Evolutionary conservation across 768 basidiomycete species (phyloP), one percentile per base, ranked within the genome.

Genomic region (Tylopilus subfusipes): DNA sequence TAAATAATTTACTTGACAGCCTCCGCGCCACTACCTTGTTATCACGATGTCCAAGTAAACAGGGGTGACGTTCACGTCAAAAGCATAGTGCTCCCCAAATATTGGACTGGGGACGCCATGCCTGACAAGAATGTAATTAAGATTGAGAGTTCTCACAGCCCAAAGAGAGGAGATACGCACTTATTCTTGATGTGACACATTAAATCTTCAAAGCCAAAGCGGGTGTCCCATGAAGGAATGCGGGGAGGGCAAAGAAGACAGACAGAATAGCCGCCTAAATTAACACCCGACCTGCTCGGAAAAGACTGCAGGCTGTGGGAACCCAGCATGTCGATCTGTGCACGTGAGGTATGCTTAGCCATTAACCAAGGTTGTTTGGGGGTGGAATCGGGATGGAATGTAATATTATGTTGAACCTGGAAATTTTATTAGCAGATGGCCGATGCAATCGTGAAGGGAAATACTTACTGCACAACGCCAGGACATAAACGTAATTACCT

Each of bases 161-260:
- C 16, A 42, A 33, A 11, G 27, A 18, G 18, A 25, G 13, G 27
- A 18, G 18, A 25, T 42, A 67, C 64, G 19, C 18, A 67, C 66
- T 31, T 50, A 18, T 56, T 42, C 31, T 57, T 52, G 42, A 69
- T 58, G 24, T 67, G 66, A 51, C 16, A 27, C 18, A 60, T 22
- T 40, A 67, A 24, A 43, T 56, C 54, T n/a, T 21, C 38, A 2
- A 42, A 43, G 13, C 67, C 62, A 29, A 62, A 58, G 9, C 53
- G 57, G 24, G 67, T 59, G 29, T 48, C 54, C 67, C 68, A 68
- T 30, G 65, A 69, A 30, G 65, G 65, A 42, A 68, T 59, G 16
- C 63, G 58, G 44, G 63, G 61, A 48, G 68, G 67, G 38, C 68
- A 68, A 25, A 47, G 56, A 45, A 65, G 63, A 39, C 67, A 68